These are phyloP conservation scores for Metrosideros polymorpha DNA, from an alignment of 441 rosid species.

Conservation along the genomic window DNA sequence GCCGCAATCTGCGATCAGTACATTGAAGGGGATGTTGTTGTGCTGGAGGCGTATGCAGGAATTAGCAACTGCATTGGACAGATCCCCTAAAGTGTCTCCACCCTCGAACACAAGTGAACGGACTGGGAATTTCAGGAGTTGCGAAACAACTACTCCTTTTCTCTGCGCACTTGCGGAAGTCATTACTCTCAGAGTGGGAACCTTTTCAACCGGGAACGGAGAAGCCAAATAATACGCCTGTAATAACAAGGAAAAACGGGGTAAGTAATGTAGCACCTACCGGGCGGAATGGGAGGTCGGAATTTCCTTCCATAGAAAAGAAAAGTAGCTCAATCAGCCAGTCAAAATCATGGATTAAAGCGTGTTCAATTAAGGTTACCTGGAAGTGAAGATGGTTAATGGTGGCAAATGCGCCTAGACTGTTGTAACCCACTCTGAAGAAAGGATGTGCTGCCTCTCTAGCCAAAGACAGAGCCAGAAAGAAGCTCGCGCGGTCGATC, in stretches of 20 bases:
- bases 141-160: background rate
- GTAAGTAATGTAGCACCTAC: background rate
- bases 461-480: slow-evolving; percentile 20
- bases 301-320: background rate
- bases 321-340: background rate
- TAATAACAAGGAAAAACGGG: background rate
- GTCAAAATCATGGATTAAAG: background rate
- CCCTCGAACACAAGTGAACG: slow-evolving; percentile 13
- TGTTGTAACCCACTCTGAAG: slow-evolving; percentile 27
- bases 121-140: slow-evolving; percentile 12
- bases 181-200: background rate
- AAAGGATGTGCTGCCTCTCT: slow-evolving; percentile 16
- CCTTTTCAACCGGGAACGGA: slow-evolving; percentile 12
- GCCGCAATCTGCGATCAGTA: slow-evolving; percentile 9
- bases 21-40: slow-evolving; percentile 17
- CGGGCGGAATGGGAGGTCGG: no score
- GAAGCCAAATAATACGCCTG: slow-evolving; percentile 15
- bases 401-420: slow-evolving; percentile 26
- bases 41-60: slow-evolving; percentile 10
- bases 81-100: background rate
- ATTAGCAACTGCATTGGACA: slow-evolving; percentile 5
- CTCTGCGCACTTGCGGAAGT: background rate
- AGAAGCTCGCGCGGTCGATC: slow-evolving; percentile 21
- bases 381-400: slow-evolving; percentile 32
- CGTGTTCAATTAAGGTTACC: background rate